A percentile compares a stretch with the other conserved stretches of the same genome.
phyloP scores from a whole-genome alignment of 2,329 filamentous ascomycete genomes.

The Cryphonectria naterciae region DNA sequence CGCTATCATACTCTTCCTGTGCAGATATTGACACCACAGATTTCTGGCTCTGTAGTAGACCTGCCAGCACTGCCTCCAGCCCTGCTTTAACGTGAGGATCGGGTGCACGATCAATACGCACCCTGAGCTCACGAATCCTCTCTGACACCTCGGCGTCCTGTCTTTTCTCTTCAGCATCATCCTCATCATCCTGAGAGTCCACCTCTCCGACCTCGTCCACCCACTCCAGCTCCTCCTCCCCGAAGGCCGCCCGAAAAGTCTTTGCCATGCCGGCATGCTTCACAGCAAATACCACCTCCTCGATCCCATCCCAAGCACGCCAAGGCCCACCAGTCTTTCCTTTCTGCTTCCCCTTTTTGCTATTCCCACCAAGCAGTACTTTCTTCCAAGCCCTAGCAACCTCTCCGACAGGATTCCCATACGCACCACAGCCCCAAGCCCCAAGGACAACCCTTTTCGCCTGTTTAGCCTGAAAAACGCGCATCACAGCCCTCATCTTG shows the following conservation, averaged over 20 bases:
- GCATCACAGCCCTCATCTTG: constrained; percentile 63
- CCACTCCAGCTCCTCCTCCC: constrained; percentile 41
- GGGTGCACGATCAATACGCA: constrained; percentile 17
- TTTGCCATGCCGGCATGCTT: constrained; percentile 54
- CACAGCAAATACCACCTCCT: constrained; percentile 64
- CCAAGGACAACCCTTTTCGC: constrained; percentile 59
- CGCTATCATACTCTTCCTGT: background rate
- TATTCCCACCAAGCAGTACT: constrained; percentile 41
- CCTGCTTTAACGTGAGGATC: constrained; percentile 11
- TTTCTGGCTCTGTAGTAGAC: constrained; percentile 11
- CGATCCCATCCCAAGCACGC: constrained; percentile 47
- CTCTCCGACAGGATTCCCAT: constrained; percentile 64
- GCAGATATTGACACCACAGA: no score
- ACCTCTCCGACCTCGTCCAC: constrained; percentile 32
- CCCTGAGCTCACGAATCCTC: constrained; percentile 12
- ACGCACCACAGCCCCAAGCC: constrained; percentile 68
- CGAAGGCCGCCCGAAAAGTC: constrained; percentile 55
- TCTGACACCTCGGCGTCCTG: background rate
- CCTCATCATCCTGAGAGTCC: constrained; percentile 23
- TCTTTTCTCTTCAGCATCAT: constrained; percentile 26
- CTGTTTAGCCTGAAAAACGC: constrained; percentile 52
- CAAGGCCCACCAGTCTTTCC: background rate
- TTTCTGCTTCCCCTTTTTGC: constrained; percentile 15
- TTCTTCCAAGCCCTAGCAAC: constrained; percentile 60
- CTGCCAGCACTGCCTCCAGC: constrained; percentile 16